Evolutionary conservation across 2,329 filamentous ascomycete species (phyloP).

Genomic region (Lasiodiplodia citricola): DNA sequence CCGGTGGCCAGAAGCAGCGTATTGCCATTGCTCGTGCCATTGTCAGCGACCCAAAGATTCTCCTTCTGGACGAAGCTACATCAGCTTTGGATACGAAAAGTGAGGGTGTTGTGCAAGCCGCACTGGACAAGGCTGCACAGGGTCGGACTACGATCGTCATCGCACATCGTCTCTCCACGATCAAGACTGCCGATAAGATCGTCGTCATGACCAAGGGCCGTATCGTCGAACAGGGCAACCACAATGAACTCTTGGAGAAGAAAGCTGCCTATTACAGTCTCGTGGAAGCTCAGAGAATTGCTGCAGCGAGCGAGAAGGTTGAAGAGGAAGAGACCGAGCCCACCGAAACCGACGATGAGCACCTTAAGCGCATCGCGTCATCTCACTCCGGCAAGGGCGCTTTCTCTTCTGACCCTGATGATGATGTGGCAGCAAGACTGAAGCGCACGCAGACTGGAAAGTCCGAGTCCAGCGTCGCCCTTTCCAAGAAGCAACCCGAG

Average conservation of each 20-base stretch:
- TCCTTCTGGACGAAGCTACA: slow-evolving; percentile 90
- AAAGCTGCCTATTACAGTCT: slow-evolving; percentile 78
- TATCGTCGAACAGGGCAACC: slow-evolving; percentile 86
- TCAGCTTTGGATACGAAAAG: slow-evolving; percentile 90
- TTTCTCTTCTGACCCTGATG: slow-evolving; percentile 62
- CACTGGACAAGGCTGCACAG: slow-evolving; percentile 78
- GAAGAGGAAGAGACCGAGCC: slow-evolving; percentile 53
- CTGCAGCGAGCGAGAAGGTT: slow-evolving; percentile 62
- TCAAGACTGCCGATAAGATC: slow-evolving; percentile 89
- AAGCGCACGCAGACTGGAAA: slow-evolving; percentile 58
- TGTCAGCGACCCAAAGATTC: slow-evolving; percentile 83
- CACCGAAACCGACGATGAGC: slow-evolving; percentile 39
- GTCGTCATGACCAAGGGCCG: slow-evolving; percentile 81
- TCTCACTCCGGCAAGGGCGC: slow-evolving; percentile 35
- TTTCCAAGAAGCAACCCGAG: slow-evolving; percentile 58
- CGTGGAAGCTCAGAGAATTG: slow-evolving; percentile 84
- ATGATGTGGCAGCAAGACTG: slow-evolving; percentile 62
- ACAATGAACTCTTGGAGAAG: slow-evolving; percentile 74
- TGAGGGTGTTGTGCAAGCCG: slow-evolving; percentile 88
- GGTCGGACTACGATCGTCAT: slow-evolving; percentile 92
- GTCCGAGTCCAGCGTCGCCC: slow-evolving; percentile 71
- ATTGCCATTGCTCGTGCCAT: slow-evolving; percentile 88
- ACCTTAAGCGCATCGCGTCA: slow-evolving; percentile 34
- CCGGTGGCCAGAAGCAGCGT: slow-evolving; percentile 90
- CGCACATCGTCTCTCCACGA: slow-evolving; percentile 88